phyloP scores from a whole-genome alignment of 257 asterid genomes.

The Gentiana dahurica region DNA sequence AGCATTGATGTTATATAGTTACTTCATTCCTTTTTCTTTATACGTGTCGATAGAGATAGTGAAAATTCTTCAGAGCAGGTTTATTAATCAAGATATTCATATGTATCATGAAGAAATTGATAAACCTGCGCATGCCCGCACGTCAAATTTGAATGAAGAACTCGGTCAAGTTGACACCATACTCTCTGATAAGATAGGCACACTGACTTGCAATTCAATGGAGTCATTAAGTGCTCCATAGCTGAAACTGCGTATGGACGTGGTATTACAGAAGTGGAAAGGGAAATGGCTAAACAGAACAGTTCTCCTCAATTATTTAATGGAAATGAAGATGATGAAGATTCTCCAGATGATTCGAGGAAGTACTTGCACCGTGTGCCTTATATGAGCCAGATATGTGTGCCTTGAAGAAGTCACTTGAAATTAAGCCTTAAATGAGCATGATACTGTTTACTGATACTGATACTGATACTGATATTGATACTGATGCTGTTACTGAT shows the following conservation, averaged over 20 bases:
- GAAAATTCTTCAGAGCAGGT: slow-evolving; percentile 82
- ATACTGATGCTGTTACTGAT: too few relatives aligned
- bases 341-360: slow-evolving; percentile 15
- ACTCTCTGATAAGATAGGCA: slow-evolving; percentile 90
- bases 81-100: slow-evolving; percentile 61
- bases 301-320: slow-evolving; percentile 57
- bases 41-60: slow-evolving; percentile 85
- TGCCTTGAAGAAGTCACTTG: too few relatives aligned
- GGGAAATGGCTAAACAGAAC: slow-evolving; percentile 62
- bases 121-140: slow-evolving; percentile 84
- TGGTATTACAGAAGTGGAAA: slow-evolving; percentile 82
- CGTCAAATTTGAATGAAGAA: slow-evolving; percentile 88
- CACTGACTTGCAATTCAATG: slow-evolving; percentile 88
- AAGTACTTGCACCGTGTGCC: not conserved
- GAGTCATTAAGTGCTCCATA: slow-evolving; percentile 82
- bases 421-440: too few relatives aligned
- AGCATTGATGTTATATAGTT: slow-evolving; percentile 59
- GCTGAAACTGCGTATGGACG: slow-evolving; percentile 84
- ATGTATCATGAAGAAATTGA: slow-evolving; percentile 90
- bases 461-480: too few relatives aligned
- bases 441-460: too few relatives aligned
- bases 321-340: slow-evolving; percentile 17
- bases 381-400: too few relatives aligned
- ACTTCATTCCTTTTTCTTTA: slow-evolving; percentile 77
- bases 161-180: slow-evolving; percentile 85